These are phyloP conservation scores for Candida peoriensis DNA, from an alignment of 805 yeast species.

Conservation along the genomic window DNA sequence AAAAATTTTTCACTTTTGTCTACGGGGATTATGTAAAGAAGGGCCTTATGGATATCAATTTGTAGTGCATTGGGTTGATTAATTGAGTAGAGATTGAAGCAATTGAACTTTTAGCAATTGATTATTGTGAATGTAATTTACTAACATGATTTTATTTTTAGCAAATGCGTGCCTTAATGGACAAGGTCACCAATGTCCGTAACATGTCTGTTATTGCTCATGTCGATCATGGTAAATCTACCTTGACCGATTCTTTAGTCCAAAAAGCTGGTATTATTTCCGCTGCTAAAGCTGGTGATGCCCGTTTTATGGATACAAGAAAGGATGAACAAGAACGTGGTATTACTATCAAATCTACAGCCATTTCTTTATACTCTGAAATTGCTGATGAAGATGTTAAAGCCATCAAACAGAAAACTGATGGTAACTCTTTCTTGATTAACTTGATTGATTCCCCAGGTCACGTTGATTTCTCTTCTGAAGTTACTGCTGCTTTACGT, in stretches of 20 bases:
- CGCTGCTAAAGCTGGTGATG: conserved; percentile 99
- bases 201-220: conserved; percentile 99
- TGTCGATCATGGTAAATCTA: conserved; percentile 99
- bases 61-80: too few species aligned
- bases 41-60: too few species aligned
- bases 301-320: conserved; percentile 99
- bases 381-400: conserved; percentile 84
- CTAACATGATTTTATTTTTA: conserved; percentile 23
- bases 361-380: conserved; percentile 91
- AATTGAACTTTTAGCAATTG: too few species aligned
- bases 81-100: too few species aligned
- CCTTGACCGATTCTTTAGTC: conserved; percentile 98
- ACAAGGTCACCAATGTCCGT: conserved; percentile 99
- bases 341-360: conserved; percentile 98
- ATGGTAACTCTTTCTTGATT: conserved; percentile 90
- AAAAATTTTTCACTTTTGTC: too few species aligned
- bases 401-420: conserved; percentile 78
- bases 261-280: conserved; percentile 99
- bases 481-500: conserved; percentile 99
- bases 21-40: too few species aligned
- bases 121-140: conserved; percentile 5
- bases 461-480: conserved; percentile 99
- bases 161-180: conserved; percentile 99
- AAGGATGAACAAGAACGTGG: conserved; percentile 99
- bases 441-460: conserved; percentile 99